Base-by-base conservation (phyloP, 1,139 yeast genomes). In the Diutina catenulata region DNA sequence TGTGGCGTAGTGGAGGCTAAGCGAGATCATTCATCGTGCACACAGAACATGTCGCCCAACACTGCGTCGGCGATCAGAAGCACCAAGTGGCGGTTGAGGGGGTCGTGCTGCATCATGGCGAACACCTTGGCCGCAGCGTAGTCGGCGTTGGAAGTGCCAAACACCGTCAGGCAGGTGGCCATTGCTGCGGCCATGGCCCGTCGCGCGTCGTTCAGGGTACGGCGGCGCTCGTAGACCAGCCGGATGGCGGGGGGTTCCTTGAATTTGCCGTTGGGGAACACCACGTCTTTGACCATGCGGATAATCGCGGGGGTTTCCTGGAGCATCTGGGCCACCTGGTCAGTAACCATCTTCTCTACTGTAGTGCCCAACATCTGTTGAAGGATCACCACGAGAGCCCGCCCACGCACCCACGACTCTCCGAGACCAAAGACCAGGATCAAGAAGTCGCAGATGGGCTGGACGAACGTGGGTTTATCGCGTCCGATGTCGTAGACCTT, bases 281-380 rank as follows among this genome's bases (percentile, higher is more conserved):
- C 49, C 0, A 63, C 54, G 21, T 61, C 61, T 38, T 70, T 72
- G 2, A 82, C 43, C 4, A 71, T 36, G 28, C 68, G 74, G 4
- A 70, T 57, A 1, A 82, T 51, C 22, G 62, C 67, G 20, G 67
- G 72, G 39, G 75, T 78, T 5, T 70, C 62, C 32, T 68, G 48
- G 3, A 62, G 27, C 37, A 51, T 55, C n/a, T 40, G 40, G 6
- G 68, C 41, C 53, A 53, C 42, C 51, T 62, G 48, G 48, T 66
- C 54, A 67, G 67, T 46, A 7, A 80, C 69, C 44, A 79, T 79
- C 50, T 75, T 77, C 51, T 88, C 96, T 41, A 87, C 79, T 0
- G 96, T 81, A 3, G 94, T 84, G 0, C 96, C 96, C 39, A 88
- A 68, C 1, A 88, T 56, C 54, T 86, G 95, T 53, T 87, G 96